Base-by-base conservation (phyloP, 2,329 filamentous ascomycete genomes). In the Aspergillus sp. region DNA sequence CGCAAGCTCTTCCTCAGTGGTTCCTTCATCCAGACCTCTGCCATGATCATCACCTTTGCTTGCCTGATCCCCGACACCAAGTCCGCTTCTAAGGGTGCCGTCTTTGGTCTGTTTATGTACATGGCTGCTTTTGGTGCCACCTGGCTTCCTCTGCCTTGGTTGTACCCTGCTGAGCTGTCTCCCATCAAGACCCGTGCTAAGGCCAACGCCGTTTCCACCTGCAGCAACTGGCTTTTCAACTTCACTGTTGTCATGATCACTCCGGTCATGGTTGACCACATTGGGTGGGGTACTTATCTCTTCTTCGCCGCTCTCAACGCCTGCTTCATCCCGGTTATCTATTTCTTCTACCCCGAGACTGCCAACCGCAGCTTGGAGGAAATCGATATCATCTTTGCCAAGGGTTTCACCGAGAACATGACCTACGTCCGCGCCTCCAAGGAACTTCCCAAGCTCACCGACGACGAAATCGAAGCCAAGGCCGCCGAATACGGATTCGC, bases 61-160 rank as follows among this genome's bases (percentile, higher is more conserved):
- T 70, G 66, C 33, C 39, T 70, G 44, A 69, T 68, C 34, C 63
- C 63, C 3, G 54, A 48, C 6, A 44, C 49, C 3, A 11, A 44
- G 2, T 35, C 49, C 3, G 49, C 55, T 3, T 51, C 65, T 32
- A 67, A 68, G 52, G 66, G 67, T 36, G 65, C 66, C 5, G 64
- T 75, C 7, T 81, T 84, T 3, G 82, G 82, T 44, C 66, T 86
- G 9, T 86, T 86, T 66, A 75, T 81, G 3, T 86, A 85, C 64
- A 86, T 86, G 55, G 79, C 81, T 5, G 82, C 81, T 43, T 86
- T 85, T 50, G 83, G 82, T 30, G 81, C 81, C 0, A 81, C 79
- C 1, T 83, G 79, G 75, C 60, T 84, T 6, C 80, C 81, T 11
- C 71, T 83, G 26, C 81, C 81, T 1, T 86, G 80, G 81, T 36